phyloP scores from a whole-genome alignment of 2,329 filamentous ascomycete species.

The Aspergillus niger region DNA sequence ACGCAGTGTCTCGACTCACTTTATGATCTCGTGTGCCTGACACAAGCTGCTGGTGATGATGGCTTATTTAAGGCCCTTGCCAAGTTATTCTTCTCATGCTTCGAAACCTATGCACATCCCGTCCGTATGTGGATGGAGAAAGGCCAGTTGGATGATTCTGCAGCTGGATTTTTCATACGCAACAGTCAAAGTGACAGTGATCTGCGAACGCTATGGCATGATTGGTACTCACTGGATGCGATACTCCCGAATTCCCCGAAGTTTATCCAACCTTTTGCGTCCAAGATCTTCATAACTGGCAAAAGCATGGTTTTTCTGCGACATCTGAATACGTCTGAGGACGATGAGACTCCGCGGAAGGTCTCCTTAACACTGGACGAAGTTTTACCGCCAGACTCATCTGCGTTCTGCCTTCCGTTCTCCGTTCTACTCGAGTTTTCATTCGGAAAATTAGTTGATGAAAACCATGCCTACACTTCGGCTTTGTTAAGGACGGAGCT shows the following conservation, averaged over 20 bases:
- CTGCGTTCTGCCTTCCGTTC: constrained; percentile 40
- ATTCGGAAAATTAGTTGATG: constrained; percentile 75
- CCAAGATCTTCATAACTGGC: constrained; percentile 79
- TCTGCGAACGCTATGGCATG: constrained; percentile 71
- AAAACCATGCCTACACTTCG: constrained; percentile 71
- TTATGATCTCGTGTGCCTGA: constrained; percentile 68
- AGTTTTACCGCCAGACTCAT: constrained; percentile 43
- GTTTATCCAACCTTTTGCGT: constrained; percentile 70
- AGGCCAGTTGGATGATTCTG: constrained; percentile 65
- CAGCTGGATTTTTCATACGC: constrained; percentile 75
- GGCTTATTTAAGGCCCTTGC: constrained; percentile 65
- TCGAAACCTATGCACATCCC: constrained; percentile 77
- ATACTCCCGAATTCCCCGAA: constrained; percentile 68
- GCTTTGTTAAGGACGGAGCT: constrained; percentile 66
- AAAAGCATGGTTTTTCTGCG: constrained; percentile 87
- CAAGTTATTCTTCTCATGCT: constrained; percentile 75
- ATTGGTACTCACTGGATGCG: constrained; percentile 67
- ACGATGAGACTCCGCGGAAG: constrained; percentile 37
- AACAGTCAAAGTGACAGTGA: constrained; percentile 59
- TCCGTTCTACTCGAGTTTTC: constrained; percentile 70
- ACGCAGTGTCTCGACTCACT: constrained; percentile 79
- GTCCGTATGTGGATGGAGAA: constrained; percentile 83
- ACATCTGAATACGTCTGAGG: constrained; percentile 58
- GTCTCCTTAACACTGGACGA: constrained; percentile 34
- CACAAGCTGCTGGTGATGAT: constrained; percentile 69